Evolutionary conservation across 1,139 yeast genomes (phyloP).

Genomic region (Scheffersomyces titani): DNA sequence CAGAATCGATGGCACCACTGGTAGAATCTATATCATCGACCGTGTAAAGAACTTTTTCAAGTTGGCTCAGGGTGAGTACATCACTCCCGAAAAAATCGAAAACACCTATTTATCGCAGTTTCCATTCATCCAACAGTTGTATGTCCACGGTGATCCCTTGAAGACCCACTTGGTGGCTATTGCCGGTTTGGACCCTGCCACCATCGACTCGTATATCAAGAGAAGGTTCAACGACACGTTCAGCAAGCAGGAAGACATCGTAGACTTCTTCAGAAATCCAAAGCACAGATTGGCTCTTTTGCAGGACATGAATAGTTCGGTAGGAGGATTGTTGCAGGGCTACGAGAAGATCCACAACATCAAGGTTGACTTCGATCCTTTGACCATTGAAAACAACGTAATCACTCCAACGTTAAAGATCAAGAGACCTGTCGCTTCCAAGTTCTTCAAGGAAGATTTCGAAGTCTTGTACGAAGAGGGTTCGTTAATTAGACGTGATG

Average conservation of each 20-base stretch:
- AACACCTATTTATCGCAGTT: slow-evolving; percentile 58
- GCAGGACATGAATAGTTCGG: slow-evolving; percentile 25
- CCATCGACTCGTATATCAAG: slow-evolving; percentile 8
- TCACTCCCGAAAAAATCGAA: slow-evolving; percentile 78
- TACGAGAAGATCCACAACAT: slow-evolving; percentile 71
- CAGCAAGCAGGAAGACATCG: slow-evolving; percentile 24
- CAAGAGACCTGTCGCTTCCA: slow-evolving; percentile 61
- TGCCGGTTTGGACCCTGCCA: slow-evolving; percentile 50
- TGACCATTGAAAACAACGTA: slow-evolving; percentile 61
- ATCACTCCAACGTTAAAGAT: slow-evolving; percentile 78
- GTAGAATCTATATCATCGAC: slow-evolving; percentile 61
- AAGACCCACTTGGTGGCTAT: slow-evolving; percentile 27
- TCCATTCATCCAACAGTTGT: slow-evolving; percentile 55
- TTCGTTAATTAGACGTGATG: slow-evolving; percentile 21
- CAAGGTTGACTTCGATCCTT: slow-evolving; percentile 62
- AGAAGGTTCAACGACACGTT: slow-evolving; percentile 11
- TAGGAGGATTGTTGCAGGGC: slow-evolving; percentile 30
- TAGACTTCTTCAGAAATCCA: slow-evolving; percentile 27
- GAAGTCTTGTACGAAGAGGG: slow-evolving; percentile 64
- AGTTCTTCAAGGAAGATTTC: slow-evolving; percentile 49
- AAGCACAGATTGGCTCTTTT: slow-evolving; percentile 30
- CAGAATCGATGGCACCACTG: slow-evolving; percentile 40
- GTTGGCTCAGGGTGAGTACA: slow-evolving; percentile 79
- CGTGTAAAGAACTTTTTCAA: slow-evolving; percentile 82
- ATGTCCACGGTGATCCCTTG: slow-evolving; percentile 35